phyloP scores from a whole-genome alignment of 2,329 filamentous ascomycete species.

The Chaetomium sp. region DNA sequence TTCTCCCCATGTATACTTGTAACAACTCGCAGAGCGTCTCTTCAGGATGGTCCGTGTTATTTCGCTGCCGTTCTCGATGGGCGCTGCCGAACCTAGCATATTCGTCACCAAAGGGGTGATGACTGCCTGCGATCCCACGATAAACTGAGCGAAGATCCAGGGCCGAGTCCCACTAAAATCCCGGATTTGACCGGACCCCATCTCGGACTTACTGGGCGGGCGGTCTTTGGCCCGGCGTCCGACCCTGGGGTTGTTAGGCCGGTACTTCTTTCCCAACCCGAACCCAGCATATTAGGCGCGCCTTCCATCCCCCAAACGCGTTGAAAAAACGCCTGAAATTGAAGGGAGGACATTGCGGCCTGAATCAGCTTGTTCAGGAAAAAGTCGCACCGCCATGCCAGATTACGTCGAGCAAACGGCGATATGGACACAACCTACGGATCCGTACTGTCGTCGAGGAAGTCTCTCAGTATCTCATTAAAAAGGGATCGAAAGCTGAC shows the following conservation, averaged over 20 bases:
- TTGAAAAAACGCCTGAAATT: constrained; percentile 5
- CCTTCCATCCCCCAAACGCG: neutral
- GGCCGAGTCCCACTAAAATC: neutral
- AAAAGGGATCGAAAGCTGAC: too few species aligned
- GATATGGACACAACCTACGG: too few species aligned
- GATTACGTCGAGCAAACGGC: too few species aligned
- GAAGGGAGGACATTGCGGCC: neutral
- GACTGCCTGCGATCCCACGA: constrained; percentile 6
- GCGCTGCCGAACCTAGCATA: neutral
- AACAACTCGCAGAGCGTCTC: neutral
- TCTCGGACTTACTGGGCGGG: constrained; percentile 22
- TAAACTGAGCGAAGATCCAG: too few species aligned
- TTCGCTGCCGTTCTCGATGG: neutral
- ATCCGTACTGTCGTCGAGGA: too few species aligned
- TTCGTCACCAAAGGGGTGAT: constrained; percentile 11
- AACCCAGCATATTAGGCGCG: too few species aligned
- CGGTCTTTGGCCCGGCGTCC: constrained; percentile 25
- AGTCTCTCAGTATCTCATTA: too few species aligned
- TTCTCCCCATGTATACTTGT: constrained; percentile 9
- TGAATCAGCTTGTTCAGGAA: too few species aligned
- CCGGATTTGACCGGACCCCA: constrained; percentile 10
- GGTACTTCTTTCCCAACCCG: constrained; percentile 2
- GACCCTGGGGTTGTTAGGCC: constrained; percentile 15
- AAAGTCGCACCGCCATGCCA: too few species aligned
- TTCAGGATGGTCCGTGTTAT: too few species aligned